Base-by-base conservation (phyloP, 805 yeast species). In the Candida rishiriensis region DNA sequence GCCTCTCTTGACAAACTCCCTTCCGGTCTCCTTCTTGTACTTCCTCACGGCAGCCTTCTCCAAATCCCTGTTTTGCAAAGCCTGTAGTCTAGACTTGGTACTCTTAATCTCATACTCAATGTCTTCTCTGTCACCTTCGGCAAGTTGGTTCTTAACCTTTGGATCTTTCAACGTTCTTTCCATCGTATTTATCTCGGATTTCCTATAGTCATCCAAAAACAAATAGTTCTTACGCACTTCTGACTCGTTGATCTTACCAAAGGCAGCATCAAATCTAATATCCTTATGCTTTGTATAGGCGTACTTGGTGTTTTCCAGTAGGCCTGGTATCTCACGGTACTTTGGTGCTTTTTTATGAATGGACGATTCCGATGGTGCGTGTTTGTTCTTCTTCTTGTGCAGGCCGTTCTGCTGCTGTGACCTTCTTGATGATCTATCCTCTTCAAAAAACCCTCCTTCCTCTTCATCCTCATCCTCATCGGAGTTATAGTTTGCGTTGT, bases 181-280 rank as follows among this genome's bases (percentile, higher is more conserved):
- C 70, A 91, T 72, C 36, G 81, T 78, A 2, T 65, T 52, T 33
- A 93, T 72, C 60, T 93, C 99, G 9, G 71, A 63, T 51, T 82
- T 72, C 61, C 98, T 75, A 62, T 93, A 93, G 34, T 85, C 89
- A 63, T 89, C 96, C 46, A 93, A 67, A 59, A 93, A 93, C 36
- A 79, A 75, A 67, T 93, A 93, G 57, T 91, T 83, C 56, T 80
- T 78, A 48, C 97, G 72, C 14, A 86, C 76, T 46, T 73, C 71
- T 29, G 71, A 68, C 46, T 77, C 66, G 60, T 90, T 91, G 1
- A 93, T 87, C 54, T 80, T 84, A 45, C 98, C 98, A 50, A 80
- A 79, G 0, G 96, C 89, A 3, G 91, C 76, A 63, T 93, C 97
- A 61, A 93, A 93, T 53, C 99, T 73, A 30, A 95, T 83, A 67